Evolutionary conservation across 495 filamentous ascomycete species (phyloP), one percentile per base, ranked within the genome.

Genomic region (Hypoxylon subgilvum): DNA sequence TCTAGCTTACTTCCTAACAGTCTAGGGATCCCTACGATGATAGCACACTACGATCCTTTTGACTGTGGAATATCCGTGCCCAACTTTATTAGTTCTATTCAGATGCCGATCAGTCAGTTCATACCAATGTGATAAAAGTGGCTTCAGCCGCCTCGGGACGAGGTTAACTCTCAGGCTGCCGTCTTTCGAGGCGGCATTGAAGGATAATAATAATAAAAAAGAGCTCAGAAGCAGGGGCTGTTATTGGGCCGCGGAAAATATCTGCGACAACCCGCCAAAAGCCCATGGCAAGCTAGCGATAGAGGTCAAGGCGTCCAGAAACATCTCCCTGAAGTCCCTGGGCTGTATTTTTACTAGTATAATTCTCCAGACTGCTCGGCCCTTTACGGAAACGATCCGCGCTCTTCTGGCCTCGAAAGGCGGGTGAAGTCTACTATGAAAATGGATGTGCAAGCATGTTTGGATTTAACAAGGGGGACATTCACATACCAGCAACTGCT

Each of bases 211-310:
- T 5, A 30, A 34, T 12, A 12, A 13, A 45, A 51, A 39, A 46
- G 35, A 40, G 58, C 58, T 56, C 46, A 10, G 27, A 38, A 12
- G 9, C 44, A 47, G 28, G 39, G 35, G 16, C 41, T 40, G 38
- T 63, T 48, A 57, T 57, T 63, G 47, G 60, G 31, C 49, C 48
- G 53, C 48, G 60, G 60, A 57, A 49, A 43, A 8, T 16, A 22
- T 53, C 25, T 48, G 43, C 48, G 44, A 50, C 46, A 51, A 57
- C 48, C 59, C 47, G 39, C 27, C n/a, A n/a, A n/a, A 52, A 48
- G 41, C 25, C 42, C 47, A 28, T 18, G 27, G 35, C 39, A 32
- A 43, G 27, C 14, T 48, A 41, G 35, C 34, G n/a, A n/a, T n/a
- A n/a, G n/a, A 22, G 48, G 43, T 45, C 36, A 38, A 35, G 39